These are phyloP conservation scores for Rhazya stricta DNA, from an alignment of 257 asterid species.

Conservation along the genomic window DNA sequence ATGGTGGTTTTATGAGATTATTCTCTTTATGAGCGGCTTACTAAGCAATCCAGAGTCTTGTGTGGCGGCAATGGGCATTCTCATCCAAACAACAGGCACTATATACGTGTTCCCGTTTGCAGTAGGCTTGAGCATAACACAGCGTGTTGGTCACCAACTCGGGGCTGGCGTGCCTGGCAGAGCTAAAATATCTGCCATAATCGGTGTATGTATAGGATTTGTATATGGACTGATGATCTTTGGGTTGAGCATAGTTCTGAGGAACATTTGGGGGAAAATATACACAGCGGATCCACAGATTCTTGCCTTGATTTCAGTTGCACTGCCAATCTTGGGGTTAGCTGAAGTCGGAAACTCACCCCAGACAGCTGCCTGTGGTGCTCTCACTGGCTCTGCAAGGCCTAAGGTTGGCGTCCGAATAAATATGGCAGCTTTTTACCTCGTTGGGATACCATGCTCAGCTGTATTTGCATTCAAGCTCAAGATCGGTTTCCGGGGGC, in stretches of 20 bases:
- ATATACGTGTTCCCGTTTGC: conserved; percentile 64
- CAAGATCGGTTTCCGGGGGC: conserved; percentile 56
- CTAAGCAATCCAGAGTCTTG: conserved; percentile 48
- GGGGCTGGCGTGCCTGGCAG: conserved; percentile 56
- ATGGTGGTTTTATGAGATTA: conserved; percentile 81
- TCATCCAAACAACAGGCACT: conserved; percentile 66
- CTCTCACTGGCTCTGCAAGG: conserved; percentile 67
- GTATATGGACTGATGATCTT: conserved; percentile 44
- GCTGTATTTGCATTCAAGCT: conserved; percentile 50
- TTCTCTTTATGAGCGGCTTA: conserved; percentile 57
- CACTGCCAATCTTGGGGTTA: conserved; percentile 60
- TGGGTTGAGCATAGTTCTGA: conserved; percentile 40
- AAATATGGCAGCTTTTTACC: conserved; percentile 67
- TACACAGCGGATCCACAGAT: conserved; percentile 56
- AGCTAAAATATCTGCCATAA: conserved; percentile 47
- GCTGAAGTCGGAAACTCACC: conserved; percentile 77
- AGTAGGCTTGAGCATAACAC: conserved; percentile 52
- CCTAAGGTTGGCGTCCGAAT: conserved; percentile 65
- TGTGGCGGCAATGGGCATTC: conserved; percentile 71
- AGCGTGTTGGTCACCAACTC: conserved; percentile 71
- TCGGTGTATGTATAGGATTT: conserved; percentile 38
- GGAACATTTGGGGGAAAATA: conserved; percentile 50
- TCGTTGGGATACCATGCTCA: conserved; percentile 75
- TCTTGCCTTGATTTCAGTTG: conserved; percentile 37
- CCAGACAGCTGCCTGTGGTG: conserved; percentile 82